Conservation (phyloP, 441 rosid genomes). For the Populus hybrid region DNA sequence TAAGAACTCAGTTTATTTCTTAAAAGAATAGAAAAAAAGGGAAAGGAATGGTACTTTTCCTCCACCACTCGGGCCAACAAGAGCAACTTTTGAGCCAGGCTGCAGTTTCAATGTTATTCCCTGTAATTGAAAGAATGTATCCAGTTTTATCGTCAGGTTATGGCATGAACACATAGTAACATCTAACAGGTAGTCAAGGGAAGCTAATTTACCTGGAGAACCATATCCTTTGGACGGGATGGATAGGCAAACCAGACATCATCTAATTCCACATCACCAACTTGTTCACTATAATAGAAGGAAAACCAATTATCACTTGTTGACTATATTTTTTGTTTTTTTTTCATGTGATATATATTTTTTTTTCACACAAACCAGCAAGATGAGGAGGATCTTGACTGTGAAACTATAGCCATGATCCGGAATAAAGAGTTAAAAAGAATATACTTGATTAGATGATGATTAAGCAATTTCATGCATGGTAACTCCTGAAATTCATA, state of each 20-base stretch:
- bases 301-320: neutral
- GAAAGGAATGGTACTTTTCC: constrained; percentile 59
- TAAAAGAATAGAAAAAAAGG: constrained; percentile 1
- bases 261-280: constrained; percentile 82
- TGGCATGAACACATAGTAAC: neutral
- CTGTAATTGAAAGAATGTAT: constrained; percentile 32
- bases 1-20: neutral
- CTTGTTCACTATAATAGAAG: constrained; percentile 46
- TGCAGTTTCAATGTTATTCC: constrained; percentile 78
- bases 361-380: neutral
- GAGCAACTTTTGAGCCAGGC: constrained; percentile 89
- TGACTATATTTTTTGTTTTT: neutral
- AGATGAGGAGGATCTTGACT: neutral
- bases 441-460: neutral
- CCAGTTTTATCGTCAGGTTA: neutral
- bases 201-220: constrained; percentile 64
- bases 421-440: neutral
- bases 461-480: neutral
- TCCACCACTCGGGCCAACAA: constrained; percentile 98
- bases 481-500: neutral
- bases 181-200: neutral
- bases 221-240: constrained; percentile 86
- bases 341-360: neutral
- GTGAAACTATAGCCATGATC: neutral
- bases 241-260: constrained; percentile 98